Conservation (phyloP, 2,329 filamentous ascomycete genomes). For the Tricladium varicosporioides region DNA sequence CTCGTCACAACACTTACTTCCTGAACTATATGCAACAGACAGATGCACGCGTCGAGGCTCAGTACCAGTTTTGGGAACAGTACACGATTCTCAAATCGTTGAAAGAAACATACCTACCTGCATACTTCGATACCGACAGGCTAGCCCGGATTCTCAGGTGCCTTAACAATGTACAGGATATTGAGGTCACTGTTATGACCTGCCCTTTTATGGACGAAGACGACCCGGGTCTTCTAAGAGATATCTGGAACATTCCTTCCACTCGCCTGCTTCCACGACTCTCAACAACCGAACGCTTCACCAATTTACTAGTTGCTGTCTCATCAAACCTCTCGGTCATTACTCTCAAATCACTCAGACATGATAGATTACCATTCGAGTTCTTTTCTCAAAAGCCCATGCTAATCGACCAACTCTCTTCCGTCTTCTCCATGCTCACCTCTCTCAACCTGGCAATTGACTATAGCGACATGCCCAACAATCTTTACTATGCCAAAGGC, state of each 20-base stretch:
- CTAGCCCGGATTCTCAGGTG: conserved; percentile 19
- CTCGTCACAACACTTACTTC: conserved; percentile 32
- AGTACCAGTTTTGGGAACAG: conserved; percentile 32
- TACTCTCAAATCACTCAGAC: conserved; percentile 19
- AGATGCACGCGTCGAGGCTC: conserved; percentile 27
- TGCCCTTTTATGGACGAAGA: conserved; percentile 21
- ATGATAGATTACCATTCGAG: conserved; percentile 31
- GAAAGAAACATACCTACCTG: conserved; percentile 27
- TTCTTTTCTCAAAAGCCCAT: conserved; percentile 26
- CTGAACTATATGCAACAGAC: conserved; percentile 27
- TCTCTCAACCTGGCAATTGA: conserved; percentile 22
- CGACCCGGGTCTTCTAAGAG: conserved; percentile 17
- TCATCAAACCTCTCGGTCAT: conserved; percentile 5
- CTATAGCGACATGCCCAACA: conserved; percentile 22
- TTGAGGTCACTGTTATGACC: conserved; percentile 23
- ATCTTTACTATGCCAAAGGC: conserved; percentile 11
- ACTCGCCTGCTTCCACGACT: conserved; percentile 23
- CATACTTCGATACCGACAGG: conserved; percentile 16
- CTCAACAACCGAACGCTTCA: conserved; percentile 24
- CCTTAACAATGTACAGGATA: conserved; percentile 21
- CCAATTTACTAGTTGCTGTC: conserved; percentile 19
- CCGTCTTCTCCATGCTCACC: conserved; percentile 19
- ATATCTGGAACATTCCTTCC: conserved; percentile 29
- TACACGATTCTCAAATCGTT: conserved; percentile 32
- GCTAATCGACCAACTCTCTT: conserved; percentile 14